Base-by-base conservation (phyloP, 1,139 yeast species). In the Maudiozyma humilis region DNA sequence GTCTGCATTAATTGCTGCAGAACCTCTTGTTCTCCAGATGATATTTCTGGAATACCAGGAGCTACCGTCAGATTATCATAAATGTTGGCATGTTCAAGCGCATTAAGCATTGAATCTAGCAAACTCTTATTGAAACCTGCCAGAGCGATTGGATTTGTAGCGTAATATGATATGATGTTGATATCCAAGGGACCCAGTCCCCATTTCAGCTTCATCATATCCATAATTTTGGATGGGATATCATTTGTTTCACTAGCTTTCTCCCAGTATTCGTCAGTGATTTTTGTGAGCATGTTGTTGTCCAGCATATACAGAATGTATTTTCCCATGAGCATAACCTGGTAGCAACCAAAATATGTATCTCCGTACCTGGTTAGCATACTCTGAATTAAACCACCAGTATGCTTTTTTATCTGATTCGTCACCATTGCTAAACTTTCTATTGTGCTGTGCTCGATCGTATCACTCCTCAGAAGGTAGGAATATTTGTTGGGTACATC, bases 151-250 rank as follows among this genome's bases (percentile, higher is more conserved):
- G 50, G 46, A 36, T 41, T 46, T 18, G 30, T 42, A 18, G 51
- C 38, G 25, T 49, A 38, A 10, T 43, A 35, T 20, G 34, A 33
- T 4, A 50, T 36, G 5, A 43, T 15, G 20, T 40, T 39, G 2
- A 44, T 40, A 16, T 44, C 44, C 10, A 38, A 41, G 12, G 46
- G 45, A 3, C 49, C 49, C n/a, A 48, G 17, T 10, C 53, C 55
- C 55, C 55, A 51, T 36, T 51, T 51, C 34, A 50, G 36, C 30
- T 43, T 45, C 17, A 51, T 38, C 36, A 40, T 44, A 35, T 50
- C 45, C 10, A 42, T 19, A 4, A 51, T 38, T 14, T 40, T 42
- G 15, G 38, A 39, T n/a, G 55, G 50, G 8, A 50, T 43, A 15
- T 43, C 44, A 8, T 38, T 36, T 5, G 43, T 40, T 23, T 42